Evolutionary conservation across 2,329 filamentous ascomycete species (phyloP), one percentile per base, ranked within the genome.

Genomic region (Aaosphaeria arxii): DNA sequence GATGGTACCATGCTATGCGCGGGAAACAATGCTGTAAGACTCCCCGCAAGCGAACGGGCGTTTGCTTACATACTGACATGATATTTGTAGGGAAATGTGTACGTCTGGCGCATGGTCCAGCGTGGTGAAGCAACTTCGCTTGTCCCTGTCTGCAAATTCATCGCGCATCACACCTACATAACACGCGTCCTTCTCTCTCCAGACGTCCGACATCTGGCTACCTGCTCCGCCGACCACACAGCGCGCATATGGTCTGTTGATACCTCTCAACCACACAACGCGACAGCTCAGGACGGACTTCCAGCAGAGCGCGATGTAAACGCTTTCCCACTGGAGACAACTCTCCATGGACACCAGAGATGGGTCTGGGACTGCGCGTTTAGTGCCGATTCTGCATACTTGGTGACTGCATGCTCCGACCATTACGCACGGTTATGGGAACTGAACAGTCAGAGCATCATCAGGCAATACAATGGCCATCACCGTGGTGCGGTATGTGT

Each of bases 311-410:
- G 69, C 45, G 69, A 71, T 62, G 72, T 66, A 6, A 82, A 78
- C 69, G 86, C 78, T 39, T 94, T 89, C 58, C 87, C 86, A 7
- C 81, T 95, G 17, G 89, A 96, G 71, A 91, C 90, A 3, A 95
- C 90, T 1, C 81, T 96, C 1, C 88, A 88, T 24, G 89, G 88
- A 46, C 91, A 96, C 72, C 91, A 96, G 73, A 85, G 91, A 46
- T 96, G 91, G 91, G 91, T 96, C 1, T 96, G 91, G 91, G 91
- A 96, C 70, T 96, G 91, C 63, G 91, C 91, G 1, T 96, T 96
- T 72, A 92, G 88, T 52, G 91, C 91, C 29, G 91, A 96, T 68
- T 91, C 87, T 32, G 91, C 91, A 0, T 96, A 96, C 64, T 77
- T 96, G 5, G 91, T 96, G 9, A 96, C 91, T 1, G 91, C 91